Evolutionary conservation across 1,284 basidiomycete species (phyloP), one percentile per base, ranked within the genome.

Genomic region (Taiwanofungus camphoratus): DNA sequence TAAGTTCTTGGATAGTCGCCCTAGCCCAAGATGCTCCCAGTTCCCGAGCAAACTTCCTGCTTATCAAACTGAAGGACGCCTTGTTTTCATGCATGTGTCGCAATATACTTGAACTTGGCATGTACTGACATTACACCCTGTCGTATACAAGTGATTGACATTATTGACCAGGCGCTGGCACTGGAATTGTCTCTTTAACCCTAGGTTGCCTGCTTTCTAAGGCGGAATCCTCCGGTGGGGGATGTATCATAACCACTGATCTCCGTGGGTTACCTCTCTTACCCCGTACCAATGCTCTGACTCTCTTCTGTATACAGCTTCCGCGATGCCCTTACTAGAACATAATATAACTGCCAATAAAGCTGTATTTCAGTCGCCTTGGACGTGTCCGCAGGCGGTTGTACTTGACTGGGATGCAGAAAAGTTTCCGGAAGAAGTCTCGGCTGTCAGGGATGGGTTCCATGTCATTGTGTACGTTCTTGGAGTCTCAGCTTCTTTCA

Each of bases 351-450:
- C 60, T 1, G 52, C 66, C 1, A 91, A 89, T 58, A 55, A 49
- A 0, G 38, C 52, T 13, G 52, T 69, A 35, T 71, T 66, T 51
- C 42, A 37, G 18, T 33, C 31, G 15, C 49, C 33, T 24, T 45
- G 48, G 5, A 49, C 48, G 7, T 61, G 63, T 15, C 69, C 67
- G 0, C 44, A 67, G 32, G 68, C 79, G 0, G 60, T 64, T 5
- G 71, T 83, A 1, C 69, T 93, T 3, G 82, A 92, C 60, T 92
- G 90, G 91, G 83, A 89, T 44, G 52, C 66, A 34, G 67, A 75
- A 21, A 52, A 58, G 0, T 59, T 88, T 2, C 78, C 87, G 0
- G 24, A 45, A 0, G 69, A 71, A 40, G 69, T 73, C 19, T 58
- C 66, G 12, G 36, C 51, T 9, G 49, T 64, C 6, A 53, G 61